These are phyloP conservation scores for Mycena capillaripes DNA, from an alignment of 768 basidiomycete genomes.

Conservation along the genomic window DNA sequence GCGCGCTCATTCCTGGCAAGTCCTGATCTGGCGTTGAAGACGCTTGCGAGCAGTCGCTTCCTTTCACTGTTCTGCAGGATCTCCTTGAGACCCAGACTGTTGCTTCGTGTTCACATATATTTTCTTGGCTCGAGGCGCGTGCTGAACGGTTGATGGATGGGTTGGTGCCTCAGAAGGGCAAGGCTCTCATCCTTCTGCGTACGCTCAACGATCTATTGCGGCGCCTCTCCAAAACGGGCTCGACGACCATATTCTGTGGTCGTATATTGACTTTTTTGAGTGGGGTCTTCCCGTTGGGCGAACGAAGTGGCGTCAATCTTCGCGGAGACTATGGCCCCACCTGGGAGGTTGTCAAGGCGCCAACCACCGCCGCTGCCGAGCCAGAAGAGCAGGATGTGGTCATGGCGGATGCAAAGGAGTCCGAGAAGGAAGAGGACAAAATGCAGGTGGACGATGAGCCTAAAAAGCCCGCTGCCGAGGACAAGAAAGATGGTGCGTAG, in stretches of 20 bases:
- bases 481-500: constrained; percentile 75
- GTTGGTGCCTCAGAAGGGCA: constrained; percentile 90
- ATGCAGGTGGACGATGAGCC: constrained; percentile 75
- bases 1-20: neutral
- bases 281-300: constrained; percentile 88
- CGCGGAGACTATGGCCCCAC: constrained; percentile 87
- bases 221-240: constrained; percentile 87
- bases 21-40: constrained; percentile 55
- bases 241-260: constrained; percentile 90
- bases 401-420: constrained; percentile 46
- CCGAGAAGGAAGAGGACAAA: constrained; percentile 55
- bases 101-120: constrained; percentile 86
- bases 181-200: constrained; percentile 87
- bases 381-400: constrained; percentile 47
- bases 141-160: constrained; percentile 78
- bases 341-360: constrained; percentile 76
- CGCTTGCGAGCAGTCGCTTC: constrained; percentile 82
- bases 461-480: constrained; percentile 51
- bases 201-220: constrained; percentile 90
- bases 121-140: constrained; percentile 88
- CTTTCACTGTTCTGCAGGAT: constrained; percentile 83
- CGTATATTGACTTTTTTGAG: constrained; percentile 91
- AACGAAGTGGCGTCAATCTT: constrained; percentile 92
- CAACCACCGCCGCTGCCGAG: constrained; percentile 50
- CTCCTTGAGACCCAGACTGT: constrained; percentile 91